A percentile compares a stretch with the other conserved stretches of the same genome.
Conservation (phyloP, 352 stramenopile species). For the Phytophthora brassicae region DNA sequence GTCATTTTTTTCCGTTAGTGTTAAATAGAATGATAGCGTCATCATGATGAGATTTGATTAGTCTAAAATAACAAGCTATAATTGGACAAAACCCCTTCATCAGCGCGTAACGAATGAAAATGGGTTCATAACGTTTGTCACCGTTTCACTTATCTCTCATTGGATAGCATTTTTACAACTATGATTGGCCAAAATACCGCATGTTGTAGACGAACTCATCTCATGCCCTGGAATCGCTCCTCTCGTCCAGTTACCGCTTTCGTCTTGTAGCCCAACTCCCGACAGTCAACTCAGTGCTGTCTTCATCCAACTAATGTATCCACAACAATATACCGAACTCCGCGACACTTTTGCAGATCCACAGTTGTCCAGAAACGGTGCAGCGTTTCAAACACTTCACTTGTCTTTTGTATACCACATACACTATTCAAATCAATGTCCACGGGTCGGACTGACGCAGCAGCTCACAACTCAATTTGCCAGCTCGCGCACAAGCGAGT, state of each 20-base stretch:
- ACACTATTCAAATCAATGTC: slow-evolving; percentile 16
- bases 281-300: not conserved
- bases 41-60: not conserved
- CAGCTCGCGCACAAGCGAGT: not conserved
- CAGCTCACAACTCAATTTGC: slow-evolving; percentile 24
- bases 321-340: too few species aligned
- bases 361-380: slow-evolving; percentile 4
- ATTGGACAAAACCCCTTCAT: not conserved
- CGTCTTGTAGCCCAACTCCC: not conserved
- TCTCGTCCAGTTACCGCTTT: not conserved
- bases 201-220: not conserved
- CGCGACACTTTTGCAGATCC: slow-evolving; percentile 6
- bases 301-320: too few species aligned
- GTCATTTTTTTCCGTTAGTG: not conserved
- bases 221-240: too few species aligned
- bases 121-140: slow-evolving; percentile 18
- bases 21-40: not conserved
- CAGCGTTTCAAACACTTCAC: not conserved
- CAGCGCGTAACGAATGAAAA: slow-evolving; percentile 26
- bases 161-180: not conserved
- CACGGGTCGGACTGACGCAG: slow-evolving; percentile 17
- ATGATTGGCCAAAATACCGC: not conserved
- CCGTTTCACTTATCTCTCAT: not conserved
- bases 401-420: slow-evolving; percentile 2
- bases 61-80: not conserved